Evolutionary conservation across 345 rosid species (phyloP).

Genomic region (Salix koriyanagi): DNA sequence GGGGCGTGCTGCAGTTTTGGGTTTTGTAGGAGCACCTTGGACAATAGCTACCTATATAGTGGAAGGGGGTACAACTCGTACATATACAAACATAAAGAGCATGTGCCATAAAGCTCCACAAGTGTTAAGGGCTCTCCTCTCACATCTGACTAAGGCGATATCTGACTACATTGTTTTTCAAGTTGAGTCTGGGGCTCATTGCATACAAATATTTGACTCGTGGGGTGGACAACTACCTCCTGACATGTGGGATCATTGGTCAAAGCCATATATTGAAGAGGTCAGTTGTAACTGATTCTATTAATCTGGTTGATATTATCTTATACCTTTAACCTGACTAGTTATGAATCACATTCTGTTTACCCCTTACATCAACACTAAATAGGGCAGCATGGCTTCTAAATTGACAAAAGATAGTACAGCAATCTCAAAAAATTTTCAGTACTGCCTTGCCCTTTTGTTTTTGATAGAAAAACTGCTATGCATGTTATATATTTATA

Average conservation of each 20-base stretch:
- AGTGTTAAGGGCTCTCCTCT: slow-evolving; percentile 67
- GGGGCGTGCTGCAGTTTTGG: slow-evolving; percentile 68
- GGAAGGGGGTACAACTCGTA: slow-evolving; percentile 86
- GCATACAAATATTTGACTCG: slow-evolving; percentile 91
- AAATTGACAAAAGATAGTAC: not conserved
- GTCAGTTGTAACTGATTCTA: slow-evolving; percentile 27
- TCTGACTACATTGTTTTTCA: slow-evolving; percentile 73
- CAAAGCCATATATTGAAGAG: slow-evolving; percentile 80
- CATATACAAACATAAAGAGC: slow-evolving; percentile 74
- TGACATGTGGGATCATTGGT: slow-evolving; percentile 85
- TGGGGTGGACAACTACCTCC: slow-evolving; percentile 99
- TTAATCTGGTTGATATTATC: no score
- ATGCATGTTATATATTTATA: not conserved
- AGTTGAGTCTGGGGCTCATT: slow-evolving; percentile 87
- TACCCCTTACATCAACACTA: not conserved
- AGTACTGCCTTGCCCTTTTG: not conserved
- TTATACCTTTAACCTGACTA: not conserved
- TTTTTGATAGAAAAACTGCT: not conserved
- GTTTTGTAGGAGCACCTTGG: slow-evolving; percentile 97
- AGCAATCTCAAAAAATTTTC: not conserved
- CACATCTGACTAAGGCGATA: slow-evolving; percentile 74
- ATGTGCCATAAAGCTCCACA: slow-evolving; percentile 85
- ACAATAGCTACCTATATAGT: slow-evolving; percentile 86
- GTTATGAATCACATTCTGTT: not conserved
- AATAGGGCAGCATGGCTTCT: not conserved